Evolutionary conservation across 2,329 filamentous ascomycete genomes (phyloP).

Genomic region (Venturia effusa): DNA sequence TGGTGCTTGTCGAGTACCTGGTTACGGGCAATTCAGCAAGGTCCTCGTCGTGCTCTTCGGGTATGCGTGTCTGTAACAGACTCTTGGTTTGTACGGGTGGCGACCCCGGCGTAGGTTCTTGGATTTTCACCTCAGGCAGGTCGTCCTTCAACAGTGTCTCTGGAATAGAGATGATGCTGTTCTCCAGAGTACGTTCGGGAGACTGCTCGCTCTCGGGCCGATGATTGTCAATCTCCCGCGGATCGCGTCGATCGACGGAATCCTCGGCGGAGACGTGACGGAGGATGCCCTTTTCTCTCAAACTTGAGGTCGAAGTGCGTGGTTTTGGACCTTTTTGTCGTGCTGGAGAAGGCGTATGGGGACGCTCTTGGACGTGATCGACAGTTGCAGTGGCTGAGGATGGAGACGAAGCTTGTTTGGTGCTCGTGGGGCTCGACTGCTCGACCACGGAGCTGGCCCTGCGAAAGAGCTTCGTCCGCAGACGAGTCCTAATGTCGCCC

Average conservation of each 20-base stretch:
- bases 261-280: not conserved
- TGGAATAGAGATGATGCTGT: not conserved
- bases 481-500: not conserved
- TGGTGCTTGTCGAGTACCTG: not conserved
- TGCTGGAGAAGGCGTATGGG: not conserved
- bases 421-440: not conserved
- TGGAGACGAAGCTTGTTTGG: not conserved
- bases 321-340: not conserved
- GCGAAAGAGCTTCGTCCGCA: slow-evolving; percentile 4
- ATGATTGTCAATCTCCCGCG: slow-evolving; percentile 1
- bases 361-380: not conserved
- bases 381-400: not conserved
- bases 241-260: not conserved
- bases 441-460: not conserved
- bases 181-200: not conserved
- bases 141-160: not conserved
- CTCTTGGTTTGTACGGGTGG: not conserved
- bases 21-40: not conserved
- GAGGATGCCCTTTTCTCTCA: not conserved
- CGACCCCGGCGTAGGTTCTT: slow-evolving; percentile 4
- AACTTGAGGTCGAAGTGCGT: not conserved
- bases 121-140: slow-evolving; percentile 1
- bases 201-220: not conserved
- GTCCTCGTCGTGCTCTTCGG: not conserved
- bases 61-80: not conserved